Conservation (phyloP, 2,329 filamentous ascomycete species). For the Dactylellina parvicollis region DNA sequence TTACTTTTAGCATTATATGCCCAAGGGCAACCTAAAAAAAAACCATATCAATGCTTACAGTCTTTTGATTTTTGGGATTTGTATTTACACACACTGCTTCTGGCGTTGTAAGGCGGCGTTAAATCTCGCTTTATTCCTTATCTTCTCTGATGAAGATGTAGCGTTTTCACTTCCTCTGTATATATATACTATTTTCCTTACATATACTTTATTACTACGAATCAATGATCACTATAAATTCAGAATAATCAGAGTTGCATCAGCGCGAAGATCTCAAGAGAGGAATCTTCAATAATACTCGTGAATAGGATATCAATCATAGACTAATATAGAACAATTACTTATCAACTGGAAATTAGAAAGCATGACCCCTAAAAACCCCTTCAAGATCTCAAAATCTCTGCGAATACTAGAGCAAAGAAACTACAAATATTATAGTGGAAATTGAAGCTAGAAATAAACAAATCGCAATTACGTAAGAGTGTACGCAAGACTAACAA, state of each 20-base stretch:
- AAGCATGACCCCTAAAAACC: no score
- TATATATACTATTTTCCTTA: constrained; percentile 26
- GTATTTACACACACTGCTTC: constrained; percentile 12
- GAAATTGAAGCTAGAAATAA: no score
- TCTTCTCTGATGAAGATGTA: background rate
- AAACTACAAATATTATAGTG: no score
- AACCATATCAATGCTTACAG: background rate
- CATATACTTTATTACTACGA: constrained; percentile 7
- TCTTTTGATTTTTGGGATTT: background rate
- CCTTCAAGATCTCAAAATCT: no score
- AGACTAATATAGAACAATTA: background rate
- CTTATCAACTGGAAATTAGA: background rate
- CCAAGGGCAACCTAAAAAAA: background rate
- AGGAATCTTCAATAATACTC: no score
- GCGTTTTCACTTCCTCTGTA: constrained; percentile 16
- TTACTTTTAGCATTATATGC: background rate
- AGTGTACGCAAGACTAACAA: no score
- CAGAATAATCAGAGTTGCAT: no score
- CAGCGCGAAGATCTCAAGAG: no score
- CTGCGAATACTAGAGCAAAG: no score
- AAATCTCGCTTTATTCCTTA: background rate
- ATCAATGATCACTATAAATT: constrained; percentile 3
- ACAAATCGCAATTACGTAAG: no score
- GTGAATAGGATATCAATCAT: background rate
- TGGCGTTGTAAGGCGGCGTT: constrained; percentile 30